phyloP scores from a whole-genome alignment of 768 basidiomycete species.

The Serendipita indica region DNA sequence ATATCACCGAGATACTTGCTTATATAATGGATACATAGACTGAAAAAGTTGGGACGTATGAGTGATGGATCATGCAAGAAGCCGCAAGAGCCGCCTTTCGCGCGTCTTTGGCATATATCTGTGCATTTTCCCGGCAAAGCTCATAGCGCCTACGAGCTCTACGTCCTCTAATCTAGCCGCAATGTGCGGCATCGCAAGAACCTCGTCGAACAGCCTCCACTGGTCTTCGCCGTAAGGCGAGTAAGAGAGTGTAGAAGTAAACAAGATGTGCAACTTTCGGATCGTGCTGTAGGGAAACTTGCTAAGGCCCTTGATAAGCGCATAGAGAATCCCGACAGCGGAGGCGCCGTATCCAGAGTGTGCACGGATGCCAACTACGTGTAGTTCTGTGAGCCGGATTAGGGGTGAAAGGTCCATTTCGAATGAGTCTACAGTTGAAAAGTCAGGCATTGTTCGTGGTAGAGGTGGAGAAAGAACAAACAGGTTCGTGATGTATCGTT shows the following conservation, averaged over 20 bases:
- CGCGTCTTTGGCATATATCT: not conserved
- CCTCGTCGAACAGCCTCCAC: not conserved
- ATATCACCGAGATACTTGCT: not conserved
- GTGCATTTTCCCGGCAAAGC: not conserved
- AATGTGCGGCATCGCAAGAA: not conserved
- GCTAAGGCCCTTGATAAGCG: not conserved
- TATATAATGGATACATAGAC: not conserved
- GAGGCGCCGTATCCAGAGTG: not conserved
- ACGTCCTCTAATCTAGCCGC: not conserved
- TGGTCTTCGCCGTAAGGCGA: not conserved
- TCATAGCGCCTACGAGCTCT: not conserved
- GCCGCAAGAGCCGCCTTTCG: not conserved
- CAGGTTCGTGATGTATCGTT: too few species aligned
- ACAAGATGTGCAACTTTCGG: not conserved
- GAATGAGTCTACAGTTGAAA: not conserved
- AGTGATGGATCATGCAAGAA: not conserved
- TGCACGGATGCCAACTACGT: not conserved
- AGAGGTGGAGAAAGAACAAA: not conserved
- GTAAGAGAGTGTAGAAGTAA: not conserved
- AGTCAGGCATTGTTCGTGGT: not conserved
- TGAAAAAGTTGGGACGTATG: not conserved
- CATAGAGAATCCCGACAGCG: not conserved
- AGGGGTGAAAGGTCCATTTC: not conserved
- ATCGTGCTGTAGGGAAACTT: not conserved
- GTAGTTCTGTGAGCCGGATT: not conserved